phyloP scores from a whole-genome alignment of 805 yeast species.

The Candida ficus region DNA sequence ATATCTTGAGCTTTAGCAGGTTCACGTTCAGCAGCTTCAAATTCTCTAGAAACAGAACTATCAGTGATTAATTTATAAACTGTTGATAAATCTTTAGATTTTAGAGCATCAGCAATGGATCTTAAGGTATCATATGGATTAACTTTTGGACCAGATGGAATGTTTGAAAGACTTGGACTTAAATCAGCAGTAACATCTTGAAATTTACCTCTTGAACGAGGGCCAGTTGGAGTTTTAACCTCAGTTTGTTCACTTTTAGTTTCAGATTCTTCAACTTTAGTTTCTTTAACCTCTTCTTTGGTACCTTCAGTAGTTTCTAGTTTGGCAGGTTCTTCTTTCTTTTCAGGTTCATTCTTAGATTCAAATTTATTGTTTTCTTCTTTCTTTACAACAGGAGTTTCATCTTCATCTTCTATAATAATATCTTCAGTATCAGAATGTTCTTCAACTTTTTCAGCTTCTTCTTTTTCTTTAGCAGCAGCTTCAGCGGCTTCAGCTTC shows the following conservation, averaged over 20 bases:
- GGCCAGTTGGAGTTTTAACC: constrained; percentile 6
- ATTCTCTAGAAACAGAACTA: not conserved
- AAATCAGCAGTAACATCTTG: constrained; percentile 6
- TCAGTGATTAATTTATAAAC: constrained; percentile 1
- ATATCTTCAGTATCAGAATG: no score
- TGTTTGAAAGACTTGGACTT: not conserved
- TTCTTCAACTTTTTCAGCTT: not conserved
- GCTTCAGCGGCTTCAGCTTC: constrained; percentile 14
- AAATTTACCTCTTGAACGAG: constrained; percentile 2
- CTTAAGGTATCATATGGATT: not conserved
- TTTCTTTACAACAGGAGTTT: constrained; percentile 13
- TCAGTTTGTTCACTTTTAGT: no score
- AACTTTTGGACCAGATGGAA: not conserved
- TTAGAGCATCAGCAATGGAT: not conserved
- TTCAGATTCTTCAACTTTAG: constrained; percentile 1
- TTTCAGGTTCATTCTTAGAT: not conserved
- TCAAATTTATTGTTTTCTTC: constrained; percentile 5
- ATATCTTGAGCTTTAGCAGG: not conserved
- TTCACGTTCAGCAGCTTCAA: not conserved
- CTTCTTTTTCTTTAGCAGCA: not conserved
- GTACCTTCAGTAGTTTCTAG: not conserved
- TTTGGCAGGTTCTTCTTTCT: not conserved
- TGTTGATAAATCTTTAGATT: not conserved
- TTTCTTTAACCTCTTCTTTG: constrained; percentile 3
- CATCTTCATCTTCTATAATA: constrained; percentile 23